Conservation (phyloP, 805 yeast species). For the Barnettozyma wickerhamii region DNA sequence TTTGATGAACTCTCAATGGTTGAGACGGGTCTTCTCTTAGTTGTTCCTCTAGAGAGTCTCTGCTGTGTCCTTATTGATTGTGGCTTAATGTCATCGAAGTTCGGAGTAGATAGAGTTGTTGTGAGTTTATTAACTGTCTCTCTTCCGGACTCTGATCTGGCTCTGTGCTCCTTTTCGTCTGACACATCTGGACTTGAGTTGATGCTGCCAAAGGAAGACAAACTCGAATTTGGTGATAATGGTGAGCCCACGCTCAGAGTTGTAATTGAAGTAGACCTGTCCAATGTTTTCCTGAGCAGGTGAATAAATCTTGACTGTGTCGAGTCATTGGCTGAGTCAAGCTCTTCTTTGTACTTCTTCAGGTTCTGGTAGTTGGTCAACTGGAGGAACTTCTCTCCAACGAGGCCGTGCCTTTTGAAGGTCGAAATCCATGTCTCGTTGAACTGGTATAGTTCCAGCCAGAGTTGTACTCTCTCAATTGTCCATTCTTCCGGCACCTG, state of each 20-base stretch:
- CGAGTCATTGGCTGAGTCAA: slow-evolving; percentile 43
- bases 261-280: slow-evolving; percentile 18
- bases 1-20: slow-evolving; percentile 31
- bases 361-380: slow-evolving; percentile 66
- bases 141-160: slow-evolving; percentile 29
- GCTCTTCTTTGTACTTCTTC: slow-evolving; percentile 31
- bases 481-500: slow-evolving; percentile 66
- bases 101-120: slow-evolving; percentile 34
- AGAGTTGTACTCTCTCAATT: slow-evolving; percentile 54
- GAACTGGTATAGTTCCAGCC: slow-evolving; percentile 69
- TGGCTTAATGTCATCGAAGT: slow-evolving; percentile 10
- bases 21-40: slow-evolving; percentile 31
- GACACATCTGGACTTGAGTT: slow-evolving; percentile 19
- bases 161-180: slow-evolving; percentile 7
- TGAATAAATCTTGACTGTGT: slow-evolving; percentile 57
- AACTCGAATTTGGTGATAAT: slow-evolving; percentile 9
- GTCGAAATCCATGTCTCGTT: slow-evolving; percentile 69
- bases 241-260: slow-evolving; percentile 16
- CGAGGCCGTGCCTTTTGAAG: slow-evolving; percentile 52
- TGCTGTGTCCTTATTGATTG: background rate
- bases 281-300: slow-evolving; percentile 41
- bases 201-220: slow-evolving; percentile 20
- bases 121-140: slow-evolving; percentile 22
- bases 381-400: slow-evolving; percentile 60
- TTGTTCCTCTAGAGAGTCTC: slow-evolving; percentile 1